Percentiles rank a stretch among this genome's conserved stretches.
Conservation (phyloP, 176 grass and related monocot genomes). For the Ensete ventricosum region DNA sequence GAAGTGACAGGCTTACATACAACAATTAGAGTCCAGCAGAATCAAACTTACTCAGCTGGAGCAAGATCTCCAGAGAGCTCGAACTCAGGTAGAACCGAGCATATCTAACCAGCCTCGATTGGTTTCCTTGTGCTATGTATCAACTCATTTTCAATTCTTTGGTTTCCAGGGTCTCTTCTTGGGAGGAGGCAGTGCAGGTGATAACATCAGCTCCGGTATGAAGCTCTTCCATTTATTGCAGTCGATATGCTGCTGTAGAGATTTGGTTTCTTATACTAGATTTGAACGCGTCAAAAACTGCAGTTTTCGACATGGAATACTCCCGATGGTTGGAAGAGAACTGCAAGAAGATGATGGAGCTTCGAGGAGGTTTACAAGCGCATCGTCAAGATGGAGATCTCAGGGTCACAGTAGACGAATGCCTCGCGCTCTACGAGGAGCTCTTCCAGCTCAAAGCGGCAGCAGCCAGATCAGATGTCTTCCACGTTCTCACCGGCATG, state of each 20-base stretch:
- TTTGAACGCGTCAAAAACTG: conserved; percentile 18
- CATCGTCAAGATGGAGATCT: conserved; percentile 53
- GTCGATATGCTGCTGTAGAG: not conserved
- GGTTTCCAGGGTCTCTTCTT: conserved; percentile 49
- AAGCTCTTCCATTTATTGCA: not conserved
- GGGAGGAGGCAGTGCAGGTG: conserved; percentile 41
- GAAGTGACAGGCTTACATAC: conserved; percentile 53
- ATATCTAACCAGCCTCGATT: too few species aligned
- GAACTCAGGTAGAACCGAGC: conserved; percentile 44
- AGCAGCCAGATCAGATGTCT: conserved; percentile 48
- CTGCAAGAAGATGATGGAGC: conserved; percentile 39
- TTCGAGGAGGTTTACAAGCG: conserved; percentile 39
- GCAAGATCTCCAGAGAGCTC: conserved; percentile 67
- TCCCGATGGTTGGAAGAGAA: conserved; percentile 55
- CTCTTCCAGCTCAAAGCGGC: conserved; percentile 52
- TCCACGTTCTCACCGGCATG: conserved; percentile 72
- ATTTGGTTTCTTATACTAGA: not conserved
- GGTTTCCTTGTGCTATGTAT: too few species aligned
- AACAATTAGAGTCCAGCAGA: conserved; percentile 73
- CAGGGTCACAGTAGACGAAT: conserved; percentile 47
- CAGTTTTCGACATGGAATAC: conserved; percentile 63
- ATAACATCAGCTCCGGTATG: conserved; percentile 58
- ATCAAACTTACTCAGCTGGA: conserved; percentile 67
- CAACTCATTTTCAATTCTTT: not conserved
- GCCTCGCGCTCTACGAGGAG: conserved; percentile 51